Percentiles rank a stretch among this genome's conserved stretches.
Evolutionary conservation across 805 yeast species (phyloP).

Genomic region (Saccharomycopsis guyanensis): DNA sequence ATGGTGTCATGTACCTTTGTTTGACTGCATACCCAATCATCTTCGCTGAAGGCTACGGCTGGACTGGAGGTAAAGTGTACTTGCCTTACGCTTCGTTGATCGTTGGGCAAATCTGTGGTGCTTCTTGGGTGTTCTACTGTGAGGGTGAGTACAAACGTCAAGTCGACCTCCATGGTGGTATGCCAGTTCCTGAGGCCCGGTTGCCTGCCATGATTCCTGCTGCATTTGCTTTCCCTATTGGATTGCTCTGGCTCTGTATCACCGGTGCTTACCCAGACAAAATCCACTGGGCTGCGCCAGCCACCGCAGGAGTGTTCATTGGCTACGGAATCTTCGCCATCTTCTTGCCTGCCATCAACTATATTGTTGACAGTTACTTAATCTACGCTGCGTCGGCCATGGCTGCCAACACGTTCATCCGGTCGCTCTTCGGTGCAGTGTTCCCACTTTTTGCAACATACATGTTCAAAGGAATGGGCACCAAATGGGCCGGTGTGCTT

Average conservation of each 20-base stretch:
- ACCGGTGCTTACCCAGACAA: conserved; percentile 63
- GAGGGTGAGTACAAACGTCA: conserved; percentile 47
- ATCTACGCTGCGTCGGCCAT: conserved; percentile 71
- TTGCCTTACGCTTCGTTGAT: conserved; percentile 76
- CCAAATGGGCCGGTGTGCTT: conserved; percentile 73
- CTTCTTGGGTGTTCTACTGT: conserved; percentile 37
- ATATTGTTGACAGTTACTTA: conserved; percentile 64
- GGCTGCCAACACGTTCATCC: conserved; percentile 64
- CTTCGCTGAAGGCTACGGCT: conserved; percentile 54
- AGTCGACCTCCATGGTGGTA: conserved; percentile 46
- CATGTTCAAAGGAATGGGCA: conserved; percentile 63
- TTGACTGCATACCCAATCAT: conserved; percentile 72
- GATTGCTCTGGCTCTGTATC: conserved; percentile 86
- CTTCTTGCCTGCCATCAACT: conserved; percentile 63
- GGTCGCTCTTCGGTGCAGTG: conserved; percentile 61
- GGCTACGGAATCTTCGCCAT: conserved; percentile 65
- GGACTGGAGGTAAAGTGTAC: conserved; percentile 57
- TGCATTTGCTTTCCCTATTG: conserved; percentile 62
- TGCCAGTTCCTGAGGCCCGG: conserved; percentile 72
- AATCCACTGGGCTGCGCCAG: conserved; percentile 81
- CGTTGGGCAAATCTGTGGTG: conserved; percentile 61
- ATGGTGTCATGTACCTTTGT: conserved; percentile 69
- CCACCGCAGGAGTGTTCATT: conserved; percentile 52
- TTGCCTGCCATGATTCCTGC: conserved; percentile 71
- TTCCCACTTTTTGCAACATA: conserved; percentile 66